Evolutionary conservation across 495 filamentous ascomycete species (phyloP), one percentile per base, ranked within the genome.

Genomic region (Aspergillus steynii): DNA sequence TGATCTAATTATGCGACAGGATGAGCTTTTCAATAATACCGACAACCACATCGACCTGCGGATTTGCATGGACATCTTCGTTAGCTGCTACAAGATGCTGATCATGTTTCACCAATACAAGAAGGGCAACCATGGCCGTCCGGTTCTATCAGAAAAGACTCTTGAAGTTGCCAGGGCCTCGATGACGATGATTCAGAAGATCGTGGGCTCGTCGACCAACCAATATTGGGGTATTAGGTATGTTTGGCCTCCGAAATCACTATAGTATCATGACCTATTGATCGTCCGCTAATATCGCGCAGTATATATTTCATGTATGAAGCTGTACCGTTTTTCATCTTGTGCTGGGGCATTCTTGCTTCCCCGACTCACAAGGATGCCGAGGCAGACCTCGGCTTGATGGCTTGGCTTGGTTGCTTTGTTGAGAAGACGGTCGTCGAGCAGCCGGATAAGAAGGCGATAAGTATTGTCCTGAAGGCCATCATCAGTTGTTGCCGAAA

Each of bases 51-150:
- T 66, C 42, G 67, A 69, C 46, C 57, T 54, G 20, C 64, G 61
- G 60, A 64, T 69, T 31, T 62, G 58, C 49, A 59, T 66, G 12
- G 67, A 69, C 29, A 63, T 69, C 14, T 26, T 69, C 0, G 62
- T 66, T 28, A 64, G 59, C 59, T 61, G 59, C 45, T 66, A 66
- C 56, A 64, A 64, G 49, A 62, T 66, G 53, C 59, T 69, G 29
- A 66, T 69, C 28, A 34, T 66, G 2, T 59, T 69, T 34, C 49
- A 64, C 27, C 64, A 66, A 37, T 62, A 62, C 0, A 68, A 68
- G 34, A 61, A 37, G 45, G 60, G 55, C 42, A 48, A 61, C 27
- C 61, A 50, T 2, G 42, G 34, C 32, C 53, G 58, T 10, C 49
- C 32, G 0, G 14, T 7, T 20, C 29, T 61, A 9, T 55, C 64